Evolutionary conservation across 129 eudicot genomes (phyloP).

Genomic region (Tagetes patula): DNA sequence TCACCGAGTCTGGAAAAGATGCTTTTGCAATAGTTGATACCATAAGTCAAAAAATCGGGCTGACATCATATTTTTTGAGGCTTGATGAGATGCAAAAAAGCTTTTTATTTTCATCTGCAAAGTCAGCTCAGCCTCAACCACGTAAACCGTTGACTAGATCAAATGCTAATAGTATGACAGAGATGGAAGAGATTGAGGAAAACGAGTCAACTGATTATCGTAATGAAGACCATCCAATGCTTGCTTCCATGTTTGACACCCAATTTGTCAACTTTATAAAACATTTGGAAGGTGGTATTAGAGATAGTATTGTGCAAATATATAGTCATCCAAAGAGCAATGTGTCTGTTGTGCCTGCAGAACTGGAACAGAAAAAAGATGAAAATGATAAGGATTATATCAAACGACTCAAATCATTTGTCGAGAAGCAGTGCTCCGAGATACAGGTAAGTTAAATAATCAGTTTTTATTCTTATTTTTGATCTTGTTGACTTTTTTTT

Average conservation of each 20-base stretch:
- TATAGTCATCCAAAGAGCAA: slow-evolving; percentile 83
- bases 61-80: slow-evolving; percentile 68
- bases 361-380: slow-evolving; percentile 62
- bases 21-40: slow-evolving; percentile 79
- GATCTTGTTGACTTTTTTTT: slow-evolving; percentile 3
- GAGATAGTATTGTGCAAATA: slow-evolving; percentile 66
- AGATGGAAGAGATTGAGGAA: slow-evolving; percentile 72
- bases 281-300: slow-evolving; percentile 58
- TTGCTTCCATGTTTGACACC: slow-evolving; percentile 64
- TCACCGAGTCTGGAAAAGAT: slow-evolving; percentile 51
- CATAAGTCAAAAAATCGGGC: slow-evolving; percentile 83
- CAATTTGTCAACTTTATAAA: slow-evolving; percentile 57
- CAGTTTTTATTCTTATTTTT: slow-evolving; percentile 1
- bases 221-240: slow-evolving; percentile 73
- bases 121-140: slow-evolving; percentile 47
- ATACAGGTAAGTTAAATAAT: slow-evolving; percentile 63
- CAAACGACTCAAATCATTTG: slow-evolving; percentile 65
- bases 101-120: slow-evolving; percentile 58
- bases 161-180: slow-evolving; percentile 79
- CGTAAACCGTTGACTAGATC: slow-evolving; percentile 78
- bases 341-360: slow-evolving; percentile 92
- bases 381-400: slow-evolving; percentile 71
- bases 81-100: slow-evolving; percentile 89
- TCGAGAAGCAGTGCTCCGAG: slow-evolving; percentile 84
- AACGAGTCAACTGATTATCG: slow-evolving; percentile 42